Evolutionary conservation across 169 alveolate species (phyloP).

Genomic region (Cryptosporidium xiaoi): DNA sequence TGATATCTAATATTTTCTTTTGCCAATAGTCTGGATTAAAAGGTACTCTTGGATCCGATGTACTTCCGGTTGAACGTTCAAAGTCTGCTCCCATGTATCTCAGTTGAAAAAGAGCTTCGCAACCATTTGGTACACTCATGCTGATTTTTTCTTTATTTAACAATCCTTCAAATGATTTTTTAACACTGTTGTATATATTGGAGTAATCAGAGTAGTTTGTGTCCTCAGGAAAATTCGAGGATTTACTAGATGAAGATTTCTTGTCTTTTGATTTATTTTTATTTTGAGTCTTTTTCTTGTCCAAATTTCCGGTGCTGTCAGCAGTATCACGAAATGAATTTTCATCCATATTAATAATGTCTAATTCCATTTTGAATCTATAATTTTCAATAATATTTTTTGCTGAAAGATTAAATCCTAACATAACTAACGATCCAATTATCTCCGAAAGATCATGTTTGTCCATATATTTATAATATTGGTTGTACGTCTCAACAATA

Average conservation of each 20-base stretch:
- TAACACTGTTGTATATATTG: constrained; percentile 11
- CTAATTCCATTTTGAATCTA: constrained; percentile 46
- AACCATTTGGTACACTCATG: constrained; percentile 16
- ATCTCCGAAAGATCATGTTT: constrained; percentile 40
- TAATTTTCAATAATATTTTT: constrained; percentile 19
- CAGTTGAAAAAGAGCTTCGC: constrained; percentile 75
- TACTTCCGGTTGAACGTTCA: constrained; percentile 87
- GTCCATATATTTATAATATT: constrained; percentile 34
- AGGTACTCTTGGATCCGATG: constrained; percentile 88
- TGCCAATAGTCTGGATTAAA: constrained; percentile 94
- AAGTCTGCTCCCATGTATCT: constrained; percentile 86
- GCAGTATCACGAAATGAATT: background rate
- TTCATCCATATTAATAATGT: background rate
- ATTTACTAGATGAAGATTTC: constrained; percentile 8
- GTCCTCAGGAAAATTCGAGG: constrained; percentile 42
- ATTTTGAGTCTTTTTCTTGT: constrained; percentile 30
- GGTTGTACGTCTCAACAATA: constrained; percentile 50
- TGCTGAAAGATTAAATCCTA: constrained; percentile 53
- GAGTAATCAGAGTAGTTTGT: constrained; percentile 34
- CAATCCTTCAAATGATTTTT: constrained; percentile 27
- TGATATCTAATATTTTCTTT: constrained; percentile 84
- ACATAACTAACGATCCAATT: background rate
- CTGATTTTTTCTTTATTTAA: constrained; percentile 32
- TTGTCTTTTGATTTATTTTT: constrained; percentile 10
- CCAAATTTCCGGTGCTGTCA: background rate